Evolutionary conservation across 495 filamentous ascomycete genomes (phyloP).

Genomic region (Pyrenula massariospora): DNA sequence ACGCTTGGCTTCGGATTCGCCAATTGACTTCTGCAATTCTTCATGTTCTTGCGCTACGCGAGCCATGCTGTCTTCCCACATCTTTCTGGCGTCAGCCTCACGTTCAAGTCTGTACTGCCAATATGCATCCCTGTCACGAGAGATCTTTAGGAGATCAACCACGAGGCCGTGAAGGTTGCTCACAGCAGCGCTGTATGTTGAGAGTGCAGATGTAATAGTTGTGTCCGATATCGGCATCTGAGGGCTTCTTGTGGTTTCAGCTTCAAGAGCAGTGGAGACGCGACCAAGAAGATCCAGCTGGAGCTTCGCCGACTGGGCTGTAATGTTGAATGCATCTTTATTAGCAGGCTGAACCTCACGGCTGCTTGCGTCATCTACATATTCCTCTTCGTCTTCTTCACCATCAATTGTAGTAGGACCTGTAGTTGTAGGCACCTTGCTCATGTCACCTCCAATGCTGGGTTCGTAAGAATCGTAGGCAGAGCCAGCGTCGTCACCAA

Average conservation of each 20-base stretch:
- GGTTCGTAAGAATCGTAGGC: conserved; percentile 46
- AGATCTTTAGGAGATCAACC: conserved; percentile 81
- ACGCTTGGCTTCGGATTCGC: conserved; percentile 81
- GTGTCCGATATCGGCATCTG: conserved; percentile 59
- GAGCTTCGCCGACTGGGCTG: conserved; percentile 84
- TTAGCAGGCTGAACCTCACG: conserved; percentile 57
- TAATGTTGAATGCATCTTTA: conserved; percentile 91
- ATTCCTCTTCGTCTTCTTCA: conserved; percentile 73
- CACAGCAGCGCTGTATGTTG: conserved; percentile 81
- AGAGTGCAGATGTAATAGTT: conserved; percentile 63
- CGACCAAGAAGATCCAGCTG: conserved; percentile 82
- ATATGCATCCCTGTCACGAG: conserved; percentile 83
- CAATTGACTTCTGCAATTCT: conserved; percentile 72
- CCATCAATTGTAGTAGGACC: conserved; percentile 21
- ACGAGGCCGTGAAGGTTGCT: conserved; percentile 76
- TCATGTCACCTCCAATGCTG: conserved; percentile 40
- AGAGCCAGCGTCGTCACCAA: conserved; percentile 46
- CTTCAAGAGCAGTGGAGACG: conserved; percentile 69
- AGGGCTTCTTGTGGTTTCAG: conserved; percentile 59
- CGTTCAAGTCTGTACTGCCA: conserved; percentile 92
- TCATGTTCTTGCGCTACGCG: conserved; percentile 88
- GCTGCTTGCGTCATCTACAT: conserved; percentile 70
- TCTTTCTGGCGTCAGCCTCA: conserved; percentile 72
- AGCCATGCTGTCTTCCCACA: conserved; percentile 99
- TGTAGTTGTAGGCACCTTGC: conserved; percentile 30